phyloP scores from a whole-genome alignment of 805 yeast species.

The Hanseniaspora nectarophila region DNA sequence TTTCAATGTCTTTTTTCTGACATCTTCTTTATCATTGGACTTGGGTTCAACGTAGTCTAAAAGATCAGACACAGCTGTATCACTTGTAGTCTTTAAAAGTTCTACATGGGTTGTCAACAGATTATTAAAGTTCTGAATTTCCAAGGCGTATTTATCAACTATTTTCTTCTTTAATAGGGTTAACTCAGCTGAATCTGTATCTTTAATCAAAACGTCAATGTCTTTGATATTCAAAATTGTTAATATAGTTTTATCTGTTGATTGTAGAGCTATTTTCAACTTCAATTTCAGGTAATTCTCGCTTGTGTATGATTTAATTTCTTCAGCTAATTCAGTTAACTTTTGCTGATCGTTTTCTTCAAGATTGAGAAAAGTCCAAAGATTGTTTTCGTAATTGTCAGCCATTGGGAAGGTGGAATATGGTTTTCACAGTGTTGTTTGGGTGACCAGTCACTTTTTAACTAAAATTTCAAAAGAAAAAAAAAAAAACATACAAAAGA shows the following conservation, averaged over 20 bases:
- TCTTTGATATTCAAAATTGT: neutral
- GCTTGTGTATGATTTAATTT: neutral
- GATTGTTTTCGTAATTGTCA: conserved; percentile 1
- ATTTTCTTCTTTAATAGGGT: conserved; percentile 1
- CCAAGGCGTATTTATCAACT: neutral
- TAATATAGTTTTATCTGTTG: neutral
- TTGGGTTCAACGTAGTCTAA: neutral
- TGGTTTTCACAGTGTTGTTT: neutral
- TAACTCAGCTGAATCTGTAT: neutral
- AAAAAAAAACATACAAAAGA: neutral
- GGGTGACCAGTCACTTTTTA: neutral
- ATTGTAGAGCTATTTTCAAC: neutral
- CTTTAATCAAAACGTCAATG: neutral
- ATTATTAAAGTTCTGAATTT: neutral
- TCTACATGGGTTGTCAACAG: neutral
- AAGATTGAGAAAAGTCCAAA: conserved; percentile 6
- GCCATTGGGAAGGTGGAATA: neutral
- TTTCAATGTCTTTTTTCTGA: neutral
- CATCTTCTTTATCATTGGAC: neutral
- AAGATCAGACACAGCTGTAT: neutral
- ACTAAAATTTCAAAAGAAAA: neutral
- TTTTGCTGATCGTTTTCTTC: conserved; percentile 1
- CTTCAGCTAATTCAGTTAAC: neutral
- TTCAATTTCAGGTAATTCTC: conserved; percentile 4
- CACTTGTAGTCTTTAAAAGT: neutral